Conservation (phyloP, 257 asterid species). For the Plectranthus barbatus region DNA sequence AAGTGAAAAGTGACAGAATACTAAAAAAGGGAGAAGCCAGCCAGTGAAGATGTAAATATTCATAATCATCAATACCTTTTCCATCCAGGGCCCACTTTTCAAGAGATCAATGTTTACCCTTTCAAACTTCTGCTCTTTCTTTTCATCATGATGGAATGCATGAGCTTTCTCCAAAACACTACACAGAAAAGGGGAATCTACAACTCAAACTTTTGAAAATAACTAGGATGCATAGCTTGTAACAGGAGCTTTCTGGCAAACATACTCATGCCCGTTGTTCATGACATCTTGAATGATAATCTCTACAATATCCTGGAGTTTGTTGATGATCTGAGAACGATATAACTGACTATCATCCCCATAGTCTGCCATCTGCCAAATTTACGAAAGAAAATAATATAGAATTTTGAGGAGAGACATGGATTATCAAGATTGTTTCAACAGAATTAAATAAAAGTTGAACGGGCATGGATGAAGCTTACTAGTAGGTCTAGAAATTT, state of each 20-base stretch:
- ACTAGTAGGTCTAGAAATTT: conserved; percentile 67
- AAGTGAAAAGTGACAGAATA: conserved; percentile 3
- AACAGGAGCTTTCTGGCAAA: conserved; percentile 8
- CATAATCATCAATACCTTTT: conserved; percentile 51
- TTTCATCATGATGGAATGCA: conserved; percentile 29
- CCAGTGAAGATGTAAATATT: conserved; percentile 1
- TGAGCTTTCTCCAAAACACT: conserved; percentile 52
- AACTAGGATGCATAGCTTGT: conserved; percentile 5
- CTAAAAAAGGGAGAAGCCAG: neutral
- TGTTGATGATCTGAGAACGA: conserved; percentile 65
- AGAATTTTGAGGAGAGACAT: neutral
- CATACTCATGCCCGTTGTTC: conserved; percentile 67
- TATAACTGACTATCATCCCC: conserved; percentile 33
- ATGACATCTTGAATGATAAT: conserved; percentile 86
- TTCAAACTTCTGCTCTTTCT: conserved; percentile 75
- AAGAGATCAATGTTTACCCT: conserved; percentile 47
- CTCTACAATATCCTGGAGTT: conserved; percentile 84
- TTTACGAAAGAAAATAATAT: neutral
- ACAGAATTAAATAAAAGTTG: conserved; percentile 3
- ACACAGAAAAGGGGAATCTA: conserved; percentile 14
- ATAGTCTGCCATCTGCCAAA: conserved; percentile 44
- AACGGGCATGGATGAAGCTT: conserved; percentile 19
- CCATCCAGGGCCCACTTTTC: conserved; percentile 60
- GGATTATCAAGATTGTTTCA: conserved; percentile 3
- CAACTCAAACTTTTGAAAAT: conserved; percentile 17